Base-by-base conservation (phyloP, 495 filamentous ascomycete species). In the Xeromyces bisporus region DNA sequence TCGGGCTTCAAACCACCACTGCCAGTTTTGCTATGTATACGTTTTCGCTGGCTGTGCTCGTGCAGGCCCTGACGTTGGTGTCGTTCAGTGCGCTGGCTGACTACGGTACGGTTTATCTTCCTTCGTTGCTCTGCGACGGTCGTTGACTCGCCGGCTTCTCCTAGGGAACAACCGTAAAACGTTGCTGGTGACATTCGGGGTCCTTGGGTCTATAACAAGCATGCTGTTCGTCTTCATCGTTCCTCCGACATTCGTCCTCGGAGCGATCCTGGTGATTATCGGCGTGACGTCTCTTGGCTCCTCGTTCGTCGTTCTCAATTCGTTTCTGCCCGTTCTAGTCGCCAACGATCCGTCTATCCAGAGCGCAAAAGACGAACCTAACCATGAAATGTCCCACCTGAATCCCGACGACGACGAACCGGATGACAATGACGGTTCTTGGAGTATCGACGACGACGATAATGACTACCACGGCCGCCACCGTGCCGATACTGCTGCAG, bases 201-300 rank as follows among this genome's bases (percentile, higher is more conserved):
- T 82, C 52, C 53, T 70, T n/a, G 85, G 85, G 6, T 73, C 80
- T 31, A 55, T 68, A 8, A 69, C 70, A 21, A 84, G 78, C 24
- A 93, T 93, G 83, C 60, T 77, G 2, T 93, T 91, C 47, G 64
- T 92, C 18, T 69, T 80, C 26, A 64, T 92, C 29, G 66, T 66
- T 2, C 70, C 79, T 3, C 56, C 66, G 2, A 56, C 77, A 3
- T 91, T 82, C 42, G 40, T 89, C 5, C 60, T 93, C 17, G 83
- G 75, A 18, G 72, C 80, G 0, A 35, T 92, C 3, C 58, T 89
- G 39, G 81, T 84, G 7, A 76, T 89, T 23, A 58, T 92, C 29
- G 77, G 81, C 1, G 86, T 92, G 35, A 80, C 75, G 2, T 85
- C 75, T 37, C 48, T 68, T 3, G 63, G 65, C 0, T 67, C 56